Evolutionary conservation across 805 yeast species (phyloP).

Genomic region (Yarrowia bubula): DNA sequence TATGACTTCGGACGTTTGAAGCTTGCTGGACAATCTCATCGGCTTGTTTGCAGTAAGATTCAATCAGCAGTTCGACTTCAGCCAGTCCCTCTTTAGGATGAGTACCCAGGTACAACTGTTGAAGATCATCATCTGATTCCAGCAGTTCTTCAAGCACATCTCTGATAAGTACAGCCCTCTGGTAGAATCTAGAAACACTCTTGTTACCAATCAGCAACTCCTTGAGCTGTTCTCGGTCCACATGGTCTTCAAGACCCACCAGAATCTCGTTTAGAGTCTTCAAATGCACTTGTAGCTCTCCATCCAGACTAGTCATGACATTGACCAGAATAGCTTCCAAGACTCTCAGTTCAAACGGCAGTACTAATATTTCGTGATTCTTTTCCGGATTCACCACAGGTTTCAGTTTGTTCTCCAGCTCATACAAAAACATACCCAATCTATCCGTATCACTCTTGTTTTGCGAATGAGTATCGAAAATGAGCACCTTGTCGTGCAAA

Average conservation of each 20-base stretch:
- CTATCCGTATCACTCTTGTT: slow-evolving; percentile 52
- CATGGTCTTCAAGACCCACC: slow-evolving; percentile 70
- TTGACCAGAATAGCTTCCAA: slow-evolving; percentile 78
- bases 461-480: slow-evolving; percentile 54
- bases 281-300: slow-evolving; percentile 63
- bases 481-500: slow-evolving; percentile 54
- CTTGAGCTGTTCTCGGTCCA: slow-evolving; percentile 70
- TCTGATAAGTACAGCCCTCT: slow-evolving; percentile 69
- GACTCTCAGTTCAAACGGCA: slow-evolving; percentile 75
- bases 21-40: slow-evolving; percentile 94
- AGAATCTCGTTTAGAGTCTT: slow-evolving; percentile 61
- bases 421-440: slow-evolving; percentile 78
- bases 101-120: slow-evolving; percentile 1
- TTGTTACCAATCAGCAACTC: slow-evolving; percentile 74
- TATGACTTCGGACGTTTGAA: slow-evolving; percentile 74
- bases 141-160: slow-evolving; percentile 79
- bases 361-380: not conserved
- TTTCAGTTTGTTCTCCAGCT: slow-evolving; percentile 66
- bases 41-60: slow-evolving; percentile 83
- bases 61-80: slow-evolving; percentile 86
- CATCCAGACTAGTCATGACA: slow-evolving; percentile 74
- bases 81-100: slow-evolving; percentile 60
- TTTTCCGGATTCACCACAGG: not conserved
- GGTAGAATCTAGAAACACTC: slow-evolving; percentile 67
- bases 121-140: slow-evolving; percentile 66